phyloP scores from a whole-genome alignment of 2,329 filamentous ascomycete genomes.

The Parascedosporium putredinis region DNA sequence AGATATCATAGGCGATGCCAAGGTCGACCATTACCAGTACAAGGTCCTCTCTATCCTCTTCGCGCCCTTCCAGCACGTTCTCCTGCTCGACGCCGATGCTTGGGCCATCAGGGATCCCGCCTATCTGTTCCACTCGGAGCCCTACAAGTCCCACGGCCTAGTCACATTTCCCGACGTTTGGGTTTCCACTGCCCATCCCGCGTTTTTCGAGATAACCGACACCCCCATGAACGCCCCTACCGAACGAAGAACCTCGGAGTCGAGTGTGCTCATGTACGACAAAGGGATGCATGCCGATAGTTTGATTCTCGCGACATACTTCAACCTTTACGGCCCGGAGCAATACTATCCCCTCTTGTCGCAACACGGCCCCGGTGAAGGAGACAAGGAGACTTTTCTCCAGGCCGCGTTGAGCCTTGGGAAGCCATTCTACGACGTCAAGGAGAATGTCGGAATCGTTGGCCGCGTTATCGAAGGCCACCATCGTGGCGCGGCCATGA shows the following conservation, averaged over 20 bases:
- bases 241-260: constrained; percentile 30
- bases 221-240: constrained; percentile 20
- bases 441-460: constrained; percentile 20
- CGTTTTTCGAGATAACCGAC: constrained; percentile 33
- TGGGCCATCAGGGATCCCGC: constrained; percentile 32
- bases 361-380: constrained; percentile 30
- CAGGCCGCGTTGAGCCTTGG: constrained; percentile 31
- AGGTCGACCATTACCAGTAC: constrained; percentile 37
- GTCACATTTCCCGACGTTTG: constrained; percentile 49
- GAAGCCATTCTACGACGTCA: constrained; percentile 28
- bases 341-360: constrained; percentile 38
- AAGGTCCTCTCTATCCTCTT: constrained; percentile 47
- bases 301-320: constrained; percentile 40
- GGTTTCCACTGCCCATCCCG: constrained; percentile 28
- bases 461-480: constrained; percentile 21
- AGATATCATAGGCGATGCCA: constrained; percentile 16
- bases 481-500: constrained; percentile 18
- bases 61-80: constrained; percentile 46
- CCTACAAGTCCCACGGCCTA: constrained; percentile 39
- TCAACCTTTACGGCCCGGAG: constrained; percentile 42
- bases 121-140: constrained; percentile 36
- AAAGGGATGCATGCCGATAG: constrained; percentile 34
- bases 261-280: constrained; percentile 36
- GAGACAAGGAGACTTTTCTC: constrained; percentile 39
- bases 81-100: constrained; percentile 48